phyloP scores from a whole-genome alignment of 306 rosid genomes.

The Sindora glabra region DNA sequence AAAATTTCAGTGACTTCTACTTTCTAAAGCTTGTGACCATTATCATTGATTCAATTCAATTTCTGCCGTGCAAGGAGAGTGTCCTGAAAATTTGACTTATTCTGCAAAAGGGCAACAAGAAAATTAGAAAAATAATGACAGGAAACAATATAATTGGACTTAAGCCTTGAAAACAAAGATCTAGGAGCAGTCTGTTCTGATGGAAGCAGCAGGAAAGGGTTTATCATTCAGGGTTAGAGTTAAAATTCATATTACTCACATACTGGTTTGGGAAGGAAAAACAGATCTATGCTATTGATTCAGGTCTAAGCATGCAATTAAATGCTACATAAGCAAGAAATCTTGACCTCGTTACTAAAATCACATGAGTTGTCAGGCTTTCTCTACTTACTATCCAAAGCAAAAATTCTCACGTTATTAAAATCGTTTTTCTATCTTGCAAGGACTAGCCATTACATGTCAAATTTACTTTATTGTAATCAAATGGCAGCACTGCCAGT shows the following conservation, averaged over 20 bases:
- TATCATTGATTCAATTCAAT: conserved; percentile 1
- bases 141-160: conserved; percentile 11
- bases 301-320: not conserved
- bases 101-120: conserved; percentile 35
- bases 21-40: not conserved
- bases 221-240: not conserved
- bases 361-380: not conserved
- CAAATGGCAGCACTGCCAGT: not conserved
- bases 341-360: not conserved
- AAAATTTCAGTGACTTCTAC: not conserved
- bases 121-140: conserved; percentile 5
- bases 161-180: conserved; percentile 8
- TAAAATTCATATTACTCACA: not conserved
- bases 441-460: not conserved
- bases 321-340: not conserved
- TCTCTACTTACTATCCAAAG: not conserved
- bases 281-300: not conserved
- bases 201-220: not conserved
- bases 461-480: not conserved
- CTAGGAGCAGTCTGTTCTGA: not conserved
- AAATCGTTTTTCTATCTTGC: not conserved
- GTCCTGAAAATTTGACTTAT: not conserved
- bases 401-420: not conserved
- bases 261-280: not conserved
- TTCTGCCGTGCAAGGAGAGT: not conserved